Base-by-base conservation (phyloP, 257 asterid species). In the Solanum arcanum region DNA sequence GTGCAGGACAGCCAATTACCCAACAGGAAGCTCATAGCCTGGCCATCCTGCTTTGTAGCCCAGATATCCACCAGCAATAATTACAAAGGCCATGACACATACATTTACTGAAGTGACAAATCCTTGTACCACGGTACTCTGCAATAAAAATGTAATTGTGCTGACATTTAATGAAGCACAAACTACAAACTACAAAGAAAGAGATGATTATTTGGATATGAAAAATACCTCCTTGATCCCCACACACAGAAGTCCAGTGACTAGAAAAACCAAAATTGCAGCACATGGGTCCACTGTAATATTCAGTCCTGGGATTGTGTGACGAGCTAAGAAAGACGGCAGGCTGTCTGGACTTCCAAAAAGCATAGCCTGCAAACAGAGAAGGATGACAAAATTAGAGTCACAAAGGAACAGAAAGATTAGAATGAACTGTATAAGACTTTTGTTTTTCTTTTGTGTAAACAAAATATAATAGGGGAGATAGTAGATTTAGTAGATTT, bases 11-110 rank as follows among this genome's bases (percentile, higher is more conserved):
- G 77, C 56, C 82, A 33, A 73, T 83, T 94, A 97, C 99, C 99
- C 99, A 33, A 92, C 87, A 23, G 98, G 90, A 92, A 95, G 95
- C 88, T 96, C 91, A 76, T 97, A 97, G 89, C 99, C 99, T 9
- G 99, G 99, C 99, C 99, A 97, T 47, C 99, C 99, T 89, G 92
- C 90, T 89, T 95, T 94, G 92, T 93, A 94, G 77, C 99, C 99
- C 87, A 97, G 91, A 90, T 97, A 97, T 86, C 98, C 99, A 88
- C 99, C 99, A 87, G 84, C 99, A 86, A 96, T 31, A 52, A 97
- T 96, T 91, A 97, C 96, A 87, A 97, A 97, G 84, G 94, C 88
- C 99, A 97, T 93, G 88, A 97, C 99, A 86, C 99, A 97, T 69
- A 94, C 88, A 90, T 97, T 97, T 70, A 95, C 98, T 14, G 87